Percentiles rank a stretch among this genome's conserved stretches.
Conservation (phyloP, 805 yeast genomes). For the Wickerhamiella kurtzmanii region DNA sequence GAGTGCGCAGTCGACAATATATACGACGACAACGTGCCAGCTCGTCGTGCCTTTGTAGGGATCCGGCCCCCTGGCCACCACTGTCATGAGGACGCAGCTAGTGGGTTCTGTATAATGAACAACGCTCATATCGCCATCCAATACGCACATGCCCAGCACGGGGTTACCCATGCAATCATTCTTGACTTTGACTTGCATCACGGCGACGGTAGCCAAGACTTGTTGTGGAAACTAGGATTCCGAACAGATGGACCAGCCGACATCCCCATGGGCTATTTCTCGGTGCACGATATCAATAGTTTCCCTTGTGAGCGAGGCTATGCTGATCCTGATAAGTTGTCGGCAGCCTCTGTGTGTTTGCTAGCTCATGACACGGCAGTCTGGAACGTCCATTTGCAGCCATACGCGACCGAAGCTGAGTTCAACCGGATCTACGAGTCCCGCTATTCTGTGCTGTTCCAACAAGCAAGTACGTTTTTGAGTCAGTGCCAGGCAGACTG, state of each 20-base stretch:
- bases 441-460: conserved; percentile 46
- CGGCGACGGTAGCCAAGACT: conserved; percentile 82
- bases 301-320: conserved; percentile 72
- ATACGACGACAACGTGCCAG: conserved; percentile 22
- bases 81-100: conserved; percentile 68
- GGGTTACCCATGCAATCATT: conserved; percentile 67
- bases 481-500: background rate
- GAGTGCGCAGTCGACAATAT: conserved; percentile 55
- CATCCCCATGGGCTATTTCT: conserved; percentile 53
- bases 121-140: conserved; percentile 73
- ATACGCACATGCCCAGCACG: conserved; percentile 50
- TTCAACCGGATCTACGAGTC: conserved; percentile 48
- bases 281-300: conserved; percentile 73
- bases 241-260: conserved; percentile 23
- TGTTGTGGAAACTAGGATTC: conserved; percentile 66
- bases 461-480: conserved; percentile 49
- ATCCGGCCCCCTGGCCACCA: conserved; percentile 83
- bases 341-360: conserved; percentile 67
- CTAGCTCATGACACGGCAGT: conserved; percentile 63
- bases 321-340: conserved; percentile 56
- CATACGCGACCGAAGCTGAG: conserved; percentile 49
- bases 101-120: conserved; percentile 71
- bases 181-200: conserved; percentile 77
- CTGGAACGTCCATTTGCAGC: conserved; percentile 73
- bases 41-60: conserved; percentile 44